phyloP scores from a whole-genome alignment of 768 basidiomycete species.

The Cantharellus anzutake region DNA sequence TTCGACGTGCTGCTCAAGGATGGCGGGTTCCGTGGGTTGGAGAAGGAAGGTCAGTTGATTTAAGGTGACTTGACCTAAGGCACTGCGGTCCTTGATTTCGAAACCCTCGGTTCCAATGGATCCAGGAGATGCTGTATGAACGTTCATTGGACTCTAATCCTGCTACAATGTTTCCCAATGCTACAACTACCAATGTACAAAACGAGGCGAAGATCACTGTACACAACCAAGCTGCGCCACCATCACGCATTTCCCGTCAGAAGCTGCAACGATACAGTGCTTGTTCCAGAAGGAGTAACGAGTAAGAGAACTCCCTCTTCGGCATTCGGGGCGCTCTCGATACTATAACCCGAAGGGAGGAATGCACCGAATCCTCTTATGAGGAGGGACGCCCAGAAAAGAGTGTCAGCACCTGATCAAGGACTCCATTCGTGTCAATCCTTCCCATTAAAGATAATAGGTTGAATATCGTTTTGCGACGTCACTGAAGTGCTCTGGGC shows the following conservation, averaged over 20 bases:
- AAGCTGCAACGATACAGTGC: too few species aligned
- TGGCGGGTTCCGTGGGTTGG: not conserved
- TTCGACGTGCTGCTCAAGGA: conserved; percentile 15
- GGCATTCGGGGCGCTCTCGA: conserved; percentile 13
- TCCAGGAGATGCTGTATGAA: too few species aligned
- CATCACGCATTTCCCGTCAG: too few species aligned
- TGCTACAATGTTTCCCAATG: too few species aligned
- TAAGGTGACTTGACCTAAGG: not conserved
- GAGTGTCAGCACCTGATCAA: conserved; percentile 28
- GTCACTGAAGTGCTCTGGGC: conserved; percentile 8
- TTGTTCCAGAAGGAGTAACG: too few species aligned
- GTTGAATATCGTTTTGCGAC: not conserved
- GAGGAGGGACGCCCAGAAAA: conserved; percentile 27
- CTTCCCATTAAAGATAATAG: conserved; percentile 14
- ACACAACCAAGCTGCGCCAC: too few species aligned
- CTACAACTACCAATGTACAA: too few species aligned
- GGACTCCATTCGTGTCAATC: conserved; percentile 31
- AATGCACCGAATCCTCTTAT: conserved; percentile 34
- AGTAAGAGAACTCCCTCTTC: not conserved
- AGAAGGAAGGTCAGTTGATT: not conserved
- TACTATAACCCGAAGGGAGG: conserved; percentile 28
- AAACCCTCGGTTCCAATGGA: too few species aligned
- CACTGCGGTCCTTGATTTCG: too few species aligned
- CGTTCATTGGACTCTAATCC: too few species aligned
- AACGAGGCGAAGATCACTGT: too few species aligned